Conservation (phyloP, 768 basidiomycete species). For the Rhodotorula paludigena region DNA sequence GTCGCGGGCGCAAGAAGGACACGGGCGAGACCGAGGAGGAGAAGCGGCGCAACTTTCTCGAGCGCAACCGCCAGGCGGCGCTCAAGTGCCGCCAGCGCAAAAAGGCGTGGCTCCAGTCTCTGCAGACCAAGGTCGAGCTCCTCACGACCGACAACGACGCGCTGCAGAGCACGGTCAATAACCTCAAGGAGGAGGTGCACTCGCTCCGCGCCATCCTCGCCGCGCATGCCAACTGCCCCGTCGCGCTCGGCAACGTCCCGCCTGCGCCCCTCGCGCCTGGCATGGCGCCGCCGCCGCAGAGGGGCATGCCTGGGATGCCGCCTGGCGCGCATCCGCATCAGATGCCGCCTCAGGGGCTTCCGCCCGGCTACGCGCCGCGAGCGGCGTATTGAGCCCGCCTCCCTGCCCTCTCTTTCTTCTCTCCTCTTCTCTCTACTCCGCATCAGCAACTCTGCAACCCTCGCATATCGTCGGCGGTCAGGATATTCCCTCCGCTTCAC, state of each 20-base stretch:
- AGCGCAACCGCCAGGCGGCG: constrained; percentile 95
- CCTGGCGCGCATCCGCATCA: background rate
- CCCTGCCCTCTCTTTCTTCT: constrained; percentile 2
- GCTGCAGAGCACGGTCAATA: constrained; percentile 75
- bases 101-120: constrained; percentile 89
- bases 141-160: constrained; percentile 92
- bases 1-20: constrained; percentile 53
- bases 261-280: background rate
- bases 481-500: background rate
- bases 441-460: background rate
- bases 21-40: constrained; percentile 97
- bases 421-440: background rate
- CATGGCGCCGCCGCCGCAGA: background rate
- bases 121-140: constrained; percentile 90
- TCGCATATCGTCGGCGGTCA: background rate
- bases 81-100: constrained; percentile 98
- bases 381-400: background rate
- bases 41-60: constrained; percentile 91
- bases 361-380: background rate
- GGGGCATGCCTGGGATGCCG: background rate
- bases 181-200: constrained; percentile 85
- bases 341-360: background rate
- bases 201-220: constrained; percentile 56
- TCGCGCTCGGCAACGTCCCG: constrained; percentile 26
- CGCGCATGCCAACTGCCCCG: constrained; percentile 50